A percentile compares a stretch with the other conserved stretches of the same genome.
These are phyloP conservation scores for Dictyostelium firmibasis DNA, from an alignment of 78 protist genomes.

Conservation along the genomic window DNA sequence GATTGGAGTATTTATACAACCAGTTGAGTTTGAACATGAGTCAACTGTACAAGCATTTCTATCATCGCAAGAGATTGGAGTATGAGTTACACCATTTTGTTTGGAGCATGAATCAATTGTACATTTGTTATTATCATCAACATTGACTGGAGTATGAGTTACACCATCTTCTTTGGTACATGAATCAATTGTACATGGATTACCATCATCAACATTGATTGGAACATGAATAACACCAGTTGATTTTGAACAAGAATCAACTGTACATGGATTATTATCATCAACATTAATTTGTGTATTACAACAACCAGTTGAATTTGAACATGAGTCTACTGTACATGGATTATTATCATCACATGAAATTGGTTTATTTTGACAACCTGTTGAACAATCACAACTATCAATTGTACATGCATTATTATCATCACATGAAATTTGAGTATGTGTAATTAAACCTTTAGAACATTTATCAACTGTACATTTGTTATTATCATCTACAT, in stretches of 20 bases:
- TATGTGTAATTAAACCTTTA: not conserved
- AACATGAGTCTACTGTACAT: too few relatives aligned
- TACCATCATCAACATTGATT: conserved; percentile 1
- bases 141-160: conserved; percentile 23
- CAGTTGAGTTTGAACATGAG: not conserved
- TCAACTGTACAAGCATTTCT: not conserved
- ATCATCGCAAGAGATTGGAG: conserved; percentile 13
- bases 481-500: conserved; percentile 27
- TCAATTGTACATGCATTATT: not conserved
- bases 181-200: conserved; percentile 25
- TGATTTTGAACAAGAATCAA: not conserved
- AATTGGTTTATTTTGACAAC: too few relatives aligned
- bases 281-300: not conserved
- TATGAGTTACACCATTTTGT: not conserved
- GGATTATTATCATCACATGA: too few relatives aligned
- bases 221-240: conserved; percentile 4
- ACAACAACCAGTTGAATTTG: not conserved
- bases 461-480: conserved; percentile 29
- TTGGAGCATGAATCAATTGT: conserved; percentile 25
- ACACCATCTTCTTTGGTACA: conserved; percentile 20
- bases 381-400: too few relatives aligned
- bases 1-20: not conserved
- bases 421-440: conserved; percentile 23
- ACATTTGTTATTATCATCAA: conserved; percentile 37
- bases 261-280: not conserved